A percentile compares a stretch with the other conserved stretches of the same genome.
phyloP scores from a whole-genome alignment of 2,329 filamentous ascomycete genomes.

The Xenoacremonium recifei region DNA sequence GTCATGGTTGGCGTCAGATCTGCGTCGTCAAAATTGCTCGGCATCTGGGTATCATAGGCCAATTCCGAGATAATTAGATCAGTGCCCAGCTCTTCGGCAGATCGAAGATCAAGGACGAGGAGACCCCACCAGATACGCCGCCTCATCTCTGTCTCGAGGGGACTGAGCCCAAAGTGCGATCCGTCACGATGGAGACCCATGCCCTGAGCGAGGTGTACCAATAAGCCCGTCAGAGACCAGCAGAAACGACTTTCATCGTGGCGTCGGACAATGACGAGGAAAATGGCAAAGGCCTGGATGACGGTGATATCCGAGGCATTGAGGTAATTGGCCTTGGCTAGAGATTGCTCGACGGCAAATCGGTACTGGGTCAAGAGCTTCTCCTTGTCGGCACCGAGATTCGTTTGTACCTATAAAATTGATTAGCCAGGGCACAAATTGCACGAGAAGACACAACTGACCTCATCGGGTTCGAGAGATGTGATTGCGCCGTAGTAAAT shows the following conservation, averaged over 20 bases:
- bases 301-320: conserved; percentile 55
- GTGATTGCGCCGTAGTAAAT: conserved; percentile 59
- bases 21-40: conserved; percentile 49
- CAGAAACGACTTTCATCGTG: conserved; percentile 52
- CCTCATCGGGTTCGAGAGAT: conserved; percentile 61
- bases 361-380: conserved; percentile 48
- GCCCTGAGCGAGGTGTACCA: conserved; percentile 57
- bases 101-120: conserved; percentile 53
- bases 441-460: conserved; percentile 21
- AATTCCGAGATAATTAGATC: conserved; percentile 42
- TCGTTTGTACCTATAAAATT: conserved; percentile 25
- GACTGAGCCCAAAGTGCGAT: conserved; percentile 47
- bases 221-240: conserved; percentile 59
- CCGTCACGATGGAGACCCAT: conserved; percentile 61
- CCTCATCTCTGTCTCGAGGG: conserved; percentile 60
- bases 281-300: conserved; percentile 58
- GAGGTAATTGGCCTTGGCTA: conserved; percentile 58
- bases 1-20: conserved; percentile 46
- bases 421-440: background rate
- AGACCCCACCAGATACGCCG: conserved; percentile 63
- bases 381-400: conserved; percentile 44
- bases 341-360: conserved; percentile 54
- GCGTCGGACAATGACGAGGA: conserved; percentile 48
- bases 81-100: conserved; percentile 53
- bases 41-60: conserved; percentile 47